Percentiles rank a stretch among this genome's conserved stretches.
Conservation (phyloP, 148 eudicot genomes). For the Diospyros lotus region DNA sequence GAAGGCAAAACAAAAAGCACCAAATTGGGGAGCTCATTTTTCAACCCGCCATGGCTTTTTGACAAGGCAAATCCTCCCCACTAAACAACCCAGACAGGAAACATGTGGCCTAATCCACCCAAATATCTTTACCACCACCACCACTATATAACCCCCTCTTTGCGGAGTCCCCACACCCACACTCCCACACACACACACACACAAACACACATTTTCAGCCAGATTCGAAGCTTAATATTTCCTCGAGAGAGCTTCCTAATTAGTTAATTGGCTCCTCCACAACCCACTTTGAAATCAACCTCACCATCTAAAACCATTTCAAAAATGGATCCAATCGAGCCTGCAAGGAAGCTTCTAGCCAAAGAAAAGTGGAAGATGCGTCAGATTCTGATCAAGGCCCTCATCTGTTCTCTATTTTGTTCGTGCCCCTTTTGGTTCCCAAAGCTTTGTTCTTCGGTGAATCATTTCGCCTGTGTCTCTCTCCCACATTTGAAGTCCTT, state of each 20-base stretch:
- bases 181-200: background rate
- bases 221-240: background rate
- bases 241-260: background rate
- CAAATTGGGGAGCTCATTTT: too few species aligned
- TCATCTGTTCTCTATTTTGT: background rate
- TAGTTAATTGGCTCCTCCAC: background rate
- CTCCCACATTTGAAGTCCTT: background rate
- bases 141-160: slow-evolving; percentile 10
- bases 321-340: slow-evolving; percentile 13
- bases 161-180: background rate
- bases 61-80: too few species aligned
- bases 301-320: background rate
- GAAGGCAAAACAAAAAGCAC: too few species aligned
- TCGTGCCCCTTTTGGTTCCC: slow-evolving; percentile 8
- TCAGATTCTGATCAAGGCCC: slow-evolving; percentile 3
- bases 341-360: background rate
- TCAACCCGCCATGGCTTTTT: too few species aligned
- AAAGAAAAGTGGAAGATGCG: background rate
- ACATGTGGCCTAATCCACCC: slow-evolving; percentile 5
- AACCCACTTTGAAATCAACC: background rate
- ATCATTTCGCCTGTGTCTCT: background rate
- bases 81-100: background rate
- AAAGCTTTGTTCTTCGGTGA: background rate
- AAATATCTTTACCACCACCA: background rate
- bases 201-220: background rate